A percentile compares a stretch with the other conserved stretches of the same genome.
Evolutionary conservation across 2,329 filamentous ascomycete species (phyloP).

Genomic region (Penicillium olsonii): DNA sequence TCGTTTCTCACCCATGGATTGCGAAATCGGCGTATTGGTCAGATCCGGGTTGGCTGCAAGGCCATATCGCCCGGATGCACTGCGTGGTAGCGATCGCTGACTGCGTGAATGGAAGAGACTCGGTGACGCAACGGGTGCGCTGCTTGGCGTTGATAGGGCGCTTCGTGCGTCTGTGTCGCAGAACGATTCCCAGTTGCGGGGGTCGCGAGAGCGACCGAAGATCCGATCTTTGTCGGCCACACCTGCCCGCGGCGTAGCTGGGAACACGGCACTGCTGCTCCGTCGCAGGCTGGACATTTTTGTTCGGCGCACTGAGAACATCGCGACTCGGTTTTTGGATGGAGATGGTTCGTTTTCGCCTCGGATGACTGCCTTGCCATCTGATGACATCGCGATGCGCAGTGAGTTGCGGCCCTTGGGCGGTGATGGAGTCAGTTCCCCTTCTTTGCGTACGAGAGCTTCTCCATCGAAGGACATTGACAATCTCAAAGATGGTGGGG

Average conservation of each 20-base stretch:
- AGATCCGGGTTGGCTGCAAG: conserved; percentile 41
- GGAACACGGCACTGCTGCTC: conserved; percentile 68
- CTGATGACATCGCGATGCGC: conserved; percentile 78
- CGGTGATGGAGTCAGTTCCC: conserved; percentile 43
- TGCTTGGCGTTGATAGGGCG: conserved; percentile 76
- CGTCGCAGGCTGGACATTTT: conserved; percentile 62
- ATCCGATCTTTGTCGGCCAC: conserved; percentile 50
- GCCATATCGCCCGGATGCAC: conserved; percentile 58
- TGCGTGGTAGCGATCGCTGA: conserved; percentile 52
- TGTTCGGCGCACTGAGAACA: conserved; percentile 50
- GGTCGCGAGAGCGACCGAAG: conserved; percentile 79
- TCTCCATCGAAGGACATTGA: conserved; percentile 46
- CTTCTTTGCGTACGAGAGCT: conserved; percentile 40
- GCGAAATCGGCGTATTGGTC: conserved; percentile 54
- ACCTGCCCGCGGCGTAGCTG: conserved; percentile 60
- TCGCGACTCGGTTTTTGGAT: conserved; percentile 54
- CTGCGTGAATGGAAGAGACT: conserved; percentile 74
- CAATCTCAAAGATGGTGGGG: conserved; percentile 42
- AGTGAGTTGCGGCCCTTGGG: conserved; percentile 54
- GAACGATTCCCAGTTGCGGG: conserved; percentile 87
- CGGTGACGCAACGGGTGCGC: conserved; percentile 62
- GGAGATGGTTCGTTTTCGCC: conserved; percentile 70
- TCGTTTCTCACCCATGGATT: conserved; percentile 54
- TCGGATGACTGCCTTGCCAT: conserved; percentile 87
- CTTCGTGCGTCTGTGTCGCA: conserved; percentile 79